Conservation (phyloP, 2,329 filamentous ascomycete genomes). For the Tolypocladium cylindrosporum region DNA sequence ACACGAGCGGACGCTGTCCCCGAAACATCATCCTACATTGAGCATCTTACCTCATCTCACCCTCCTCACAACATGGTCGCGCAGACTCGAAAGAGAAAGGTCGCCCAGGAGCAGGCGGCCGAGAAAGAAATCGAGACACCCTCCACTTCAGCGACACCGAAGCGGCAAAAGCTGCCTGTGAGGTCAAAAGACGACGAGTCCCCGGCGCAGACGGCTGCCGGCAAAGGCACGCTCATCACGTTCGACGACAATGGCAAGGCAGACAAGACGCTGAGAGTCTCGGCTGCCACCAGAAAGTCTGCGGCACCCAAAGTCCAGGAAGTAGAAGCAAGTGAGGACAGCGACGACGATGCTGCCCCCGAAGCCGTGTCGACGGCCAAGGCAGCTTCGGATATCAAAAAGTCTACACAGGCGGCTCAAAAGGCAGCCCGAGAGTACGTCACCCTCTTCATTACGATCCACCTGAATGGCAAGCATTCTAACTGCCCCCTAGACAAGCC, state of each 20-base stretch:
- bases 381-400: slow-evolving; percentile 35
- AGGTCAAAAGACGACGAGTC: slow-evolving; percentile 20
- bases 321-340: slow-evolving; percentile 25
- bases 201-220: slow-evolving; percentile 2
- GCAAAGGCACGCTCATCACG: slow-evolving; percentile 19
- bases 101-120: slow-evolving; percentile 9
- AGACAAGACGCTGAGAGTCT: slow-evolving; percentile 6
- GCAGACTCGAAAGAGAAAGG: slow-evolving; percentile 20
- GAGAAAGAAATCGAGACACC: slow-evolving; percentile 5
- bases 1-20: neutral
- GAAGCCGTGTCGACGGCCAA: slow-evolving; percentile 46
- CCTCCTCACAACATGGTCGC: slow-evolving; percentile 6
- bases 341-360: slow-evolving; percentile 46
- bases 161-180: slow-evolving; percentile 21
- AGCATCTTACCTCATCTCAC: neutral
- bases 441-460: neutral
- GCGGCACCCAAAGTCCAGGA: slow-evolving; percentile 10
- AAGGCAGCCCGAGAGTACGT: slow-evolving; percentile 43
- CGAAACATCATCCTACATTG: neutral
- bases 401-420: slow-evolving; percentile 34
- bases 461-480: neutral
- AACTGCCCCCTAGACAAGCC: slow-evolving; percentile 29
- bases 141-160: slow-evolving; percentile 8
- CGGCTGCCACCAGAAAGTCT: slow-evolving; percentile 5
- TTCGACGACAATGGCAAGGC: slow-evolving; percentile 24